Base-by-base conservation (phyloP, 2,329 filamentous ascomycete species). In the Alternaria infectoria region DNA sequence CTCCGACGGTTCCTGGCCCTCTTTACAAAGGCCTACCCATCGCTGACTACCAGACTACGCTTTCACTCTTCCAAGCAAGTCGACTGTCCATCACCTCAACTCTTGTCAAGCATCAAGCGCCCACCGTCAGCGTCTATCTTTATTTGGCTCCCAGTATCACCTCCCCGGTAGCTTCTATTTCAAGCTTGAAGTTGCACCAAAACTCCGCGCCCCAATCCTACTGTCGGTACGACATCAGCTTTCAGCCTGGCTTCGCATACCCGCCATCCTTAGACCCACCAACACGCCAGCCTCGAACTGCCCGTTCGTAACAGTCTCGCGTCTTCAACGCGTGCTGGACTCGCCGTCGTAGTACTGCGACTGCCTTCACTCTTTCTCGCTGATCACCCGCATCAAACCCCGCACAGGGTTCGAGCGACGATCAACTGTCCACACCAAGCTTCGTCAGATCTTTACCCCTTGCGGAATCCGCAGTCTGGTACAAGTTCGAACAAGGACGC, bases 181-280 rank as follows among this genome's bases (percentile, higher is more conserved):
- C 72, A 65, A 76, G 75, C 68, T 65, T 49, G 57, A 69, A 67
- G 74, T 77, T 75, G 69, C 74, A 76, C 73, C 65, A 70, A 64
- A 71, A 72, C 69, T 72, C 74, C 69, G 73, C 74, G 74, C 74
- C 74, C 70, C 74, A 73, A 69, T 74, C 67, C 70, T 68, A 62
- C 69, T 69, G 61, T 69, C 68, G 69, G 68, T 74, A 71, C 74
- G 68, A 74, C 75, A 75, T 72, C 72, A 76, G 62, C 69, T 73
- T 77, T 76, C 71, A 75, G 74, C 74, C 75, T 76, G 71, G 65
- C 63, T 70, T 69, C 69, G 70, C 72, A 74, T 70, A 75, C 72
- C 73, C 69, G 70, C 69, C 66, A 69, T 70, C 66, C 66, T 67
- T 72, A 69, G 64, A 66, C 62, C 62, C 63, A 63, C 65, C 71